Evolutionary conservation across 805 yeast genomes (phyloP).

Genomic region (Aciculoconidium aculeatum): DNA sequence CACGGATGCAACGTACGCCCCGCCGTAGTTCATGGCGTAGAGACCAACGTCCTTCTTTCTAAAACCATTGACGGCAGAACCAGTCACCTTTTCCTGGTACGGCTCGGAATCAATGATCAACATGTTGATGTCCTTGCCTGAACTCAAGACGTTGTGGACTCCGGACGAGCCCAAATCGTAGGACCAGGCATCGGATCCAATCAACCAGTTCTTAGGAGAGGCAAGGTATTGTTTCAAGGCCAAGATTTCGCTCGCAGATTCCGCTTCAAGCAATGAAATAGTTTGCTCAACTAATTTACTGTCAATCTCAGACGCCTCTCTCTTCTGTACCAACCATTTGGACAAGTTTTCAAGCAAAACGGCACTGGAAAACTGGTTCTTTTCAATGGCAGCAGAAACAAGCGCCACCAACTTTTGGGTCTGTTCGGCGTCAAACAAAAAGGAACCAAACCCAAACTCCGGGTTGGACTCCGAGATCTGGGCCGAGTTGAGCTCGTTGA

Average conservation of each 20-base stretch:
- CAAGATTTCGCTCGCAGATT: conserved; percentile 43
- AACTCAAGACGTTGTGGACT: conserved; percentile 74
- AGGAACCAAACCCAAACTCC: conserved; percentile 83
- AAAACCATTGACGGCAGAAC: conserved; percentile 31
- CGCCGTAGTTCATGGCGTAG: conserved; percentile 90
- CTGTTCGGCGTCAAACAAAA: conserved; percentile 50
- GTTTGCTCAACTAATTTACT: conserved; percentile 23
- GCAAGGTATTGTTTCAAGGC: conserved; percentile 40
- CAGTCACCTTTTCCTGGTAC: conserved; percentile 30
- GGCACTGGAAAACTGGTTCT: conserved; percentile 40
- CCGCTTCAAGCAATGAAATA: conserved; percentile 29
- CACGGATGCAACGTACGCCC: conserved; percentile 87
- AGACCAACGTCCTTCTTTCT: conserved; percentile 91
- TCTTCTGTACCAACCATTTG: conserved; percentile 60
- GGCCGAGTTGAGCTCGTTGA: conserved; percentile 51
- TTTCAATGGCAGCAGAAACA: conserved; percentile 43
- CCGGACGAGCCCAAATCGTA: conserved; percentile 90
- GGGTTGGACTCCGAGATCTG: conserved; percentile 55
- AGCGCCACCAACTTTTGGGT: conserved; percentile 39
- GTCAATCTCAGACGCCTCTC: conserved; percentile 26
- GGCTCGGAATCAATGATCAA: conserved; percentile 86
- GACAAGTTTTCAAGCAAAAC: conserved; percentile 54
- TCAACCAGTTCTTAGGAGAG: conserved; percentile 64
- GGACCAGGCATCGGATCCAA: conserved; percentile 95
- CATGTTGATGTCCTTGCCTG: conserved; percentile 75